phyloP scores from a whole-genome alignment of 768 basidiomycete species.

The Kwoniella sp. region DNA sequence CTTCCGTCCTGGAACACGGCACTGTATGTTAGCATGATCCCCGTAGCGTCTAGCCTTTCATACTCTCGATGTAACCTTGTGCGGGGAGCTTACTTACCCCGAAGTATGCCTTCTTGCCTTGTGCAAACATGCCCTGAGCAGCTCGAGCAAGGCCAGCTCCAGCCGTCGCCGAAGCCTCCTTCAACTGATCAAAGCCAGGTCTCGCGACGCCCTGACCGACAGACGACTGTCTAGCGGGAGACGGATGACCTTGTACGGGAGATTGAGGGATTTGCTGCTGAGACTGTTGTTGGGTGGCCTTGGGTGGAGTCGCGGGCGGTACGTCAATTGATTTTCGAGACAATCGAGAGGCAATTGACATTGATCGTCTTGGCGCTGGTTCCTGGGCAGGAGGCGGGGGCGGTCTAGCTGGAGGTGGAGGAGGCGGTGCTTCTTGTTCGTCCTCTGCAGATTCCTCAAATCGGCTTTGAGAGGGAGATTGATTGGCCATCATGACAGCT shows the following conservation, averaged over 20 bases:
- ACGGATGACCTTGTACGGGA: constrained; percentile 7
- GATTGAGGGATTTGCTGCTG: constrained; percentile 6
- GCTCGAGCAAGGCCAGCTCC: constrained; percentile 74
- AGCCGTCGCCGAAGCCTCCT: constrained; percentile 69
- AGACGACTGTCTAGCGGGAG: constrained; percentile 31
- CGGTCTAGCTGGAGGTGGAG: constrained; percentile 61
- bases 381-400: constrained; percentile 55
- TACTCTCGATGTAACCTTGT: neutral
- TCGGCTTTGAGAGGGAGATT: neutral
- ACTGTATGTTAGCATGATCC: neutral
- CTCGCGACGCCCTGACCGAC: constrained; percentile 26
- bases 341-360: constrained; percentile 30
- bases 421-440: constrained; percentile 56
- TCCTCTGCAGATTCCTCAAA: constrained; percentile 1
- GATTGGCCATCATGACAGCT: constrained; percentile 20
- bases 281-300: constrained; percentile 1
- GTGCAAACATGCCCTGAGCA: constrained; percentile 69
- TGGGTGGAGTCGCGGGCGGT: constrained; percentile 2
- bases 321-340: constrained; percentile 41
- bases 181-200: constrained; percentile 66
- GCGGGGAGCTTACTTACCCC: constrained; percentile 58
- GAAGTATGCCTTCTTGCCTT: constrained; percentile 73
- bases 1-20: constrained; percentile 65
- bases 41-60: no score
- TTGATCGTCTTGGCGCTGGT: constrained; percentile 21